A percentile compares a stretch with the other conserved stretches of the same genome.
phyloP scores from a whole-genome alignment of 1,284 basidiomycete species.

The Tilletia walkeri region DNA sequence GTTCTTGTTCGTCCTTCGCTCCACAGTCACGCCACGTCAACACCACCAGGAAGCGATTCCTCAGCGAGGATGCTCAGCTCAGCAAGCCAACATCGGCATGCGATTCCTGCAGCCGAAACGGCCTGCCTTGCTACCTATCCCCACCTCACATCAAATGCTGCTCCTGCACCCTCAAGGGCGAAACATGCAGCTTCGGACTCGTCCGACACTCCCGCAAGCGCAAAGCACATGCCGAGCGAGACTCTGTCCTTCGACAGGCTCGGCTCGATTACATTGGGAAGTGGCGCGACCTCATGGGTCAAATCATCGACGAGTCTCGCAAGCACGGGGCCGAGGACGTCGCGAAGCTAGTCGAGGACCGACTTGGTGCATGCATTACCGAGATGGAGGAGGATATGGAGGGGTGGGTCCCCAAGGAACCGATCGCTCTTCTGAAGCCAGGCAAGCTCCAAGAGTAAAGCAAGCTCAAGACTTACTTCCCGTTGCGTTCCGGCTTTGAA shows the following conservation, averaged over 20 bases:
- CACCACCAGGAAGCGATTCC: background rate
- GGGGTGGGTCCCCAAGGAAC: slow-evolving; percentile 12
- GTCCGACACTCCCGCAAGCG: slow-evolving; percentile 13
- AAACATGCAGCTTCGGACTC: slow-evolving; percentile 10
- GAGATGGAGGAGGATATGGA: slow-evolving; percentile 12
- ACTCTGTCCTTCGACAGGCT: background rate
- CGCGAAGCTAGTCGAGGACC: background rate
- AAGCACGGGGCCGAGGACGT: background rate
- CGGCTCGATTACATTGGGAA: background rate
- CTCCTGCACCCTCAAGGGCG: slow-evolving; percentile 12
- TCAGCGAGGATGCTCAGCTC: background rate
- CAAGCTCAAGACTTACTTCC: background rate
- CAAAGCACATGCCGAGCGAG: slow-evolving; percentile 1
- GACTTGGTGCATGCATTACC: background rate
- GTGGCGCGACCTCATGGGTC: background rate
- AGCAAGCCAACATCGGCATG: background rate
- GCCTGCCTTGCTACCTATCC: background rate
- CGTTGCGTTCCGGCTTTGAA: no score
- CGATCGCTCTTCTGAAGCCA: background rate
- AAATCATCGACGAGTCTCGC: background rate
- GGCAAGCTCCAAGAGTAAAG: background rate
- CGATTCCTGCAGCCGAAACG: slow-evolving; percentile 4
- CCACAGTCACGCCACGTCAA: slow-evolving; percentile 4
- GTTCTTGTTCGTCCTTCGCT: background rate
- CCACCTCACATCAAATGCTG: slow-evolving; percentile 8